phyloP scores from a whole-genome alignment of 805 yeast genomes.

The Cyberlindnera subsufficiens region DNA sequence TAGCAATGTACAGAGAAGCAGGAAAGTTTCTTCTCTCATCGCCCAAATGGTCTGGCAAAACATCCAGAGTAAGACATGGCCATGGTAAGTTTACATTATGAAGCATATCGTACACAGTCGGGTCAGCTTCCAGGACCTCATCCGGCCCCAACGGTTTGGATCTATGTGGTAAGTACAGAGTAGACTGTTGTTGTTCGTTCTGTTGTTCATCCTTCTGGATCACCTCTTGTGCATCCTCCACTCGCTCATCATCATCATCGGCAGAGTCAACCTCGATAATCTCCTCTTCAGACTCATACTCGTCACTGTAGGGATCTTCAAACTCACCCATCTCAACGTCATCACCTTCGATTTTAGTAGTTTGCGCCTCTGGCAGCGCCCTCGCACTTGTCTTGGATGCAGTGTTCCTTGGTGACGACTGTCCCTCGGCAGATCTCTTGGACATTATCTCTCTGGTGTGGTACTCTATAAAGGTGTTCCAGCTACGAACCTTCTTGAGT shows the following conservation, averaged over 20 bases:
- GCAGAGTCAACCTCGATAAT: conserved; percentile 71
- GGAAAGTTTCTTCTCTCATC: conserved; percentile 87
- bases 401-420: conserved; percentile 16
- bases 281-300: conserved; percentile 87
- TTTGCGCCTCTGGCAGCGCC: conserved; percentile 16
- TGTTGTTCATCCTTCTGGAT: conserved; percentile 32
- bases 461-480: too few relatives aligned
- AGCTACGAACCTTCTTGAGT: too few relatives aligned
- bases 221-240: conserved; percentile 30
- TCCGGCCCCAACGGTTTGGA: conserved; percentile 90
- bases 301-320: conserved; percentile 88
- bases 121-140: conserved; percentile 95
- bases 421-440: conserved; percentile 22
- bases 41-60: conserved; percentile 83
- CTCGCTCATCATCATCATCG: conserved; percentile 29
- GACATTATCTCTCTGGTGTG: conserved; percentile 14
- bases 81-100: conserved; percentile 92
- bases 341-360: conserved; percentile 28
- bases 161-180: conserved; percentile 79
- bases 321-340: conserved; percentile 72
- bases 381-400: conserved; percentile 15
- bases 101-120: conserved; percentile 91
- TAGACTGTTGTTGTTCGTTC: conserved; percentile 34
- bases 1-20: conserved; percentile 75
- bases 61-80: conserved; percentile 93